These are phyloP conservation scores for Xylaria sp. DNA, from an alignment of 2,329 filamentous ascomycete genomes.

Conservation along the genomic window DNA sequence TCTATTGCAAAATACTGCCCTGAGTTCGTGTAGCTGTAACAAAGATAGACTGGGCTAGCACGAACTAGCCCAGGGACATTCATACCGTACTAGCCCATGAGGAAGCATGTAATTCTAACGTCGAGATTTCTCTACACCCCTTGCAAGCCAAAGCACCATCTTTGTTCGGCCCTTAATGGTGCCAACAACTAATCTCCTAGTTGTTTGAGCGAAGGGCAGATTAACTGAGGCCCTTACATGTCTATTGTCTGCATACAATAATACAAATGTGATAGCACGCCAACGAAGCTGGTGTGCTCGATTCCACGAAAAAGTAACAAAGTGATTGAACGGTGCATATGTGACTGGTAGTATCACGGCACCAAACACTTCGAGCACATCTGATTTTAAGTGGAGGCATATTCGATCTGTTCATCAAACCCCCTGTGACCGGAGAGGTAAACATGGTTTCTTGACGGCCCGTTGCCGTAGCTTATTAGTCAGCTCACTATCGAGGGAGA, in stretches of 20 bases:
- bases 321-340: background rate
- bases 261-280: background rate
- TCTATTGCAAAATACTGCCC: background rate
- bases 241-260: background rate
- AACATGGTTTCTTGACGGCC: no score
- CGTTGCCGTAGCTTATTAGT: no score
- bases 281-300: background rate
- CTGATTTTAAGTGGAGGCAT: no score
- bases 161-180: background rate
- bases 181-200: background rate
- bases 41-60: background rate
- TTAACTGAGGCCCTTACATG: background rate
- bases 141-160: background rate
- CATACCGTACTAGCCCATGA: no score
- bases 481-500: no score
- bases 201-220: background rate
- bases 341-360: background rate
- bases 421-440: background rate
- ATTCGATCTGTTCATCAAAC: background rate
- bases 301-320: background rate
- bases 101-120: background rate
- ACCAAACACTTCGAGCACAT: background rate
- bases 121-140: background rate
- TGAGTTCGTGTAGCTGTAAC: constrained; percentile 7
- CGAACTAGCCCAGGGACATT: background rate